Evolutionary conservation across 352 stramenopile species (phyloP), one percentile per base, ranked within the genome.

Genomic region (Phytophthora pini): DNA sequence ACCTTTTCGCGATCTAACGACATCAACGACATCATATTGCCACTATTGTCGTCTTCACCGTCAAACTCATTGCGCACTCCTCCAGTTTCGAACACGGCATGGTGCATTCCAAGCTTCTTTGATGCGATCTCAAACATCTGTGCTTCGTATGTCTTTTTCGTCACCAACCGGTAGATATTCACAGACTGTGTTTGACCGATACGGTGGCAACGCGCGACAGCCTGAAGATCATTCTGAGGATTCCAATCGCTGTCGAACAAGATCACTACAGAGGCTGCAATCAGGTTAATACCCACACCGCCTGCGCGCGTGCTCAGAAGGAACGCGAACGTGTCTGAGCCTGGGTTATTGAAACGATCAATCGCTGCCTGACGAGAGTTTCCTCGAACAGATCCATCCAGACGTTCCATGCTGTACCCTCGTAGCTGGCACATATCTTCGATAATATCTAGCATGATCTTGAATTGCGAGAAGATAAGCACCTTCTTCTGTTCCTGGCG

Each of bases 171-270:
- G 79, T 99, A 99, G 32, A 99, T 99, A 68, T 96, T 98, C 36
- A 99, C 98, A 34, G 98, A 97, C 68, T 99, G 98, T 0, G 97
- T 99, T 75, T 99, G 98, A 6, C 98, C 98, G 62, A 99, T 99
- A 72, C 98, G 94, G 78, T 99, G 98, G 61, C 97, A 99, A 61
- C 98, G 95, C 7, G 98, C 98, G 51, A 98, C 97, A 22, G 96
- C 96, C 76, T 99, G 97, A 22, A 99, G 82, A 74, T 99, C 97
- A 74, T 99, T 99, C 74, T 99, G 97, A 46, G 97, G 97, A 64
- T 99, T 99, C 97, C 97, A 99, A 73, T 99, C 97, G 61, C 88
- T 97, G 66, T 99, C 97, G 68, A 90, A 94, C 40, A 96, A 66
- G 56, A 94, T 93, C 44, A 95, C 87, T 6, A 95, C 85, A 5